Percentiles rank a stretch among this genome's conserved stretches.
Conservation (phyloP, 2,329 filamentous ascomycete genomes). For the Elsinoe batatas region DNA sequence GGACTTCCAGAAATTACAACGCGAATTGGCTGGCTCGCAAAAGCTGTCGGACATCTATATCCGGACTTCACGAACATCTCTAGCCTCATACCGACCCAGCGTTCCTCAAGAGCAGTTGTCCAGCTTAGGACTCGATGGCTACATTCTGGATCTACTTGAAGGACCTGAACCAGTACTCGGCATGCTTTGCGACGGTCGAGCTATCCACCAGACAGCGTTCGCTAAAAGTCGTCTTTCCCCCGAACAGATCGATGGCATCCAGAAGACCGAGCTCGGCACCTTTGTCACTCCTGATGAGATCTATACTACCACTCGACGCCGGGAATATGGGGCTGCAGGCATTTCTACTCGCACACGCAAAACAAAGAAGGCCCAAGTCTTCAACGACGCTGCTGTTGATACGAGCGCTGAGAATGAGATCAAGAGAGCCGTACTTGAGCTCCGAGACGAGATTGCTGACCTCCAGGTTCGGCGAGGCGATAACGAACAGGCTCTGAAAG, state of each 20-base stretch:
- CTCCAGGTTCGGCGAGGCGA: constrained; percentile 30
- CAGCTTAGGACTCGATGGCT: constrained; percentile 62
- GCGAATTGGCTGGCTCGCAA: constrained; percentile 53
- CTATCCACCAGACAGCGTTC: constrained; percentile 59
- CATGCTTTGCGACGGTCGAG: constrained; percentile 71
- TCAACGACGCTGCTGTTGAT: constrained; percentile 71
- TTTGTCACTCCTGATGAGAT: constrained; percentile 60
- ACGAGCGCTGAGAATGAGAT: constrained; percentile 52
- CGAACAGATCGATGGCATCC: constrained; percentile 57
- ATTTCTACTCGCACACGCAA: constrained; percentile 57
- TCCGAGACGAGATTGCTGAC: constrained; percentile 31
- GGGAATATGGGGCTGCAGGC: constrained; percentile 69
- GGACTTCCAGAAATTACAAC: constrained; percentile 65
- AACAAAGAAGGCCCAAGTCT: constrained; percentile 54
- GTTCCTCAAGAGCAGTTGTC: constrained; percentile 47
- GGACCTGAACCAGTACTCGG: constrained; percentile 77
- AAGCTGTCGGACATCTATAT: constrained; percentile 62
- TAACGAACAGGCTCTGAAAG: constrained; percentile 17
- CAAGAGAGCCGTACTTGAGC: constrained; percentile 39
- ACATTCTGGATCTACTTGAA: constrained; percentile 65
- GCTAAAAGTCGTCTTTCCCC: constrained; percentile 53
- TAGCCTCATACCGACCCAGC: constrained; percentile 47
- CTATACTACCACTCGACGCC: constrained; percentile 59
- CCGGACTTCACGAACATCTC: constrained; percentile 48
- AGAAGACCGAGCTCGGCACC: constrained; percentile 47